Percentiles rank a stretch among this genome's conserved stretches.
These are phyloP conservation scores for Colletotrichum chlorophyti DNA, from an alignment of 2,329 filamentous ascomycete genomes.

Conservation along the genomic window DNA sequence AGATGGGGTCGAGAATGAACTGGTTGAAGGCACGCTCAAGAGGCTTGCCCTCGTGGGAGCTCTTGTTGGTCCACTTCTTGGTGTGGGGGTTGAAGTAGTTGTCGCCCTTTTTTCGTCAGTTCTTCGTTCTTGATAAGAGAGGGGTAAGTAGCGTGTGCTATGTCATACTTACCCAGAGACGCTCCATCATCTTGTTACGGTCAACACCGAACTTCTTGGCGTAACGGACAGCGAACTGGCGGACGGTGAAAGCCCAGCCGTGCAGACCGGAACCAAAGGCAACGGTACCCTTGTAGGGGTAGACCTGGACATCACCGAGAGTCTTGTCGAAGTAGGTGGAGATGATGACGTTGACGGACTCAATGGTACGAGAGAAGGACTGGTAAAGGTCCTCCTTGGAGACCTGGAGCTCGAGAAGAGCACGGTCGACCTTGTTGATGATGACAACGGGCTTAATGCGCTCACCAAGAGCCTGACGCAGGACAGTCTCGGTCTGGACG, in stretches of 20 bases:
- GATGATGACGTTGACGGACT: constrained; percentile 99
- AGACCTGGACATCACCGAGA: constrained; percentile 98
- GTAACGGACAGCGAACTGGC: constrained; percentile 95
- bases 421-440: constrained; percentile 99
- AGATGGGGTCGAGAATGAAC: constrained; percentile 99
- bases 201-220: constrained; percentile 99
- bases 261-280: constrained; percentile 99
- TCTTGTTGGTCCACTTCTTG: constrained; percentile 99
- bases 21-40: constrained; percentile 99
- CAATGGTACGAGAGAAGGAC: constrained; percentile 98
- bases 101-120: no score
- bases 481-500: constrained; percentile 99
- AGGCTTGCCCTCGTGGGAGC: constrained; percentile 81
- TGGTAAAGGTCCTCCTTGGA: constrained; percentile 99
- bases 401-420: constrained; percentile 98
- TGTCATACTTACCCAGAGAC: constrained; percentile 92
- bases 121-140: no score
- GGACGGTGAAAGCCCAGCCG: constrained; percentile 99
- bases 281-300: constrained; percentile 96
- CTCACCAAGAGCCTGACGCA: constrained; percentile 98
- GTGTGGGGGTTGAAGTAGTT: constrained; percentile 99
- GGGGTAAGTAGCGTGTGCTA: background rate
- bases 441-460: constrained; percentile 99
- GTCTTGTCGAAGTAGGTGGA: constrained; percentile 97
- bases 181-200: constrained; percentile 99